Evolutionary conservation across 768 basidiomycete species (phyloP).

Genomic region (Termitomyces sp.): DNA sequence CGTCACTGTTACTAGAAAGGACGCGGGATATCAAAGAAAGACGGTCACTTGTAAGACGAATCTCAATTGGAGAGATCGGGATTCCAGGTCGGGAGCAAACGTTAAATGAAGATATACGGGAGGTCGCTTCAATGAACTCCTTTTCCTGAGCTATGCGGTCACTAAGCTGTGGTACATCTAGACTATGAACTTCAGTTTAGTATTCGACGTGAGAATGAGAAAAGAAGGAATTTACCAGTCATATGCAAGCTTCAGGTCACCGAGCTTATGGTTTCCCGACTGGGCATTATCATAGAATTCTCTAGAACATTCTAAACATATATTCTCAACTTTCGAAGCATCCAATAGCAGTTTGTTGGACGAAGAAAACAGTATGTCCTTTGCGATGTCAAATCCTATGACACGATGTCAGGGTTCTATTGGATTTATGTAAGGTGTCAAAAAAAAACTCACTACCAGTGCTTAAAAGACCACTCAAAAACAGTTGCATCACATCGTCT

Average conservation of each 20-base stretch:
- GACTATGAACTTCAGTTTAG: constrained; percentile 35
- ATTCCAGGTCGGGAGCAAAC: constrained; percentile 69
- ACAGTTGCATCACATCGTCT: constrained; percentile 75
- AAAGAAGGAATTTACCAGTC: constrained; percentile 63
- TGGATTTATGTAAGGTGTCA: background rate
- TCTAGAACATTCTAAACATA: constrained; percentile 73
- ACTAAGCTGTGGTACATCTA: constrained; percentile 67
- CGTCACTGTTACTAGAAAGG: constrained; percentile 76
- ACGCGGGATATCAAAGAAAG: constrained; percentile 84
- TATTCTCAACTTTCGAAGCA: constrained; percentile 54
- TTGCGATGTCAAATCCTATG: constrained; percentile 65
- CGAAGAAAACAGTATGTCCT: constrained; percentile 45
- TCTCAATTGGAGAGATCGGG: constrained; percentile 85
- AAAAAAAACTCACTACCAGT: constrained; percentile 69
- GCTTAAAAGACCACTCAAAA: constrained; percentile 80
- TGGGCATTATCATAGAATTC: constrained; percentile 96
- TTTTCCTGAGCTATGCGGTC: constrained; percentile 62
- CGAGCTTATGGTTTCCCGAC: constrained; percentile 85
- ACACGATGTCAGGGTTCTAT: background rate
- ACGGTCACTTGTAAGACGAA: constrained; percentile 85
- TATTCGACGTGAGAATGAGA: background rate
- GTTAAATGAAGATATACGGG: constrained; percentile 89
- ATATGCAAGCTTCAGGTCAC: constrained; percentile 96
- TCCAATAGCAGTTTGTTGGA: constrained; percentile 45
- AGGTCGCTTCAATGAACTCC: constrained; percentile 97